Conservation (phyloP, 2,329 filamentous ascomycete species). For the Annulohypoxylon truncatum region DNA sequence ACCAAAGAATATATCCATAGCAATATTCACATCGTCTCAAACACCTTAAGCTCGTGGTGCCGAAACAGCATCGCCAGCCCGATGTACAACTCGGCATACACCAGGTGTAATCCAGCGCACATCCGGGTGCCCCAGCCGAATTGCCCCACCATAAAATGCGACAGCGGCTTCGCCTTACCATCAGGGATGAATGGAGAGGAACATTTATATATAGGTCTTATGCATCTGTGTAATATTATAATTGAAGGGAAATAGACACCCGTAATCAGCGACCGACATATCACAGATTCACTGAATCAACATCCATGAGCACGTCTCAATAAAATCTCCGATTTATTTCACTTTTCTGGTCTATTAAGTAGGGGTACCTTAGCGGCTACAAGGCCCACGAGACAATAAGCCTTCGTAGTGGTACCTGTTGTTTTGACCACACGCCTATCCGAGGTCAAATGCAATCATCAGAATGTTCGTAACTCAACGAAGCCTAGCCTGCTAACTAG, state of each 20-base stretch:
- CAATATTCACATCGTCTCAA: constrained; percentile 45
- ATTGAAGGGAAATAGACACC: too few species aligned
- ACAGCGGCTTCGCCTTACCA: constrained; percentile 23
- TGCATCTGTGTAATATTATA: too few species aligned
- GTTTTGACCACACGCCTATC: constrained; percentile 5
- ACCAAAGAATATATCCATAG: neutral
- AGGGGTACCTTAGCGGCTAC: neutral
- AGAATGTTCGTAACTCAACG: constrained; percentile 6
- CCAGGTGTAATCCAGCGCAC: constrained; percentile 53
- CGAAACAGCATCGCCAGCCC: constrained; percentile 58
- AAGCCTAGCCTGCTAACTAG: constrained; percentile 10
- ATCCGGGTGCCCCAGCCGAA: constrained; percentile 52
- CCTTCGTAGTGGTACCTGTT: neutral
- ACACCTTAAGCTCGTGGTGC: constrained; percentile 54
- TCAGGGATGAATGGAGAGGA: too few species aligned
- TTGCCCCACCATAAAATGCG: constrained; percentile 41
- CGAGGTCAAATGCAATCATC: constrained; percentile 9
- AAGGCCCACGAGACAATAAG: neutral
- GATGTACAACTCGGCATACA: constrained; percentile 51
- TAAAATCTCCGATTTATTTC: constrained; percentile 3
- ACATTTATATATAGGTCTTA: too few species aligned
- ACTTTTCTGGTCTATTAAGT: constrained; percentile 8
- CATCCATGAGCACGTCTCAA: neutral
- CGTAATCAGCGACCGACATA: too few species aligned
- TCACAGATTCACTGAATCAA: neutral